Percentiles rank a stretch among this genome's conserved stretches.
phyloP scores from a whole-genome alignment of 1,139 yeast species.

The Kurtzmaniella quercitrusa region DNA sequence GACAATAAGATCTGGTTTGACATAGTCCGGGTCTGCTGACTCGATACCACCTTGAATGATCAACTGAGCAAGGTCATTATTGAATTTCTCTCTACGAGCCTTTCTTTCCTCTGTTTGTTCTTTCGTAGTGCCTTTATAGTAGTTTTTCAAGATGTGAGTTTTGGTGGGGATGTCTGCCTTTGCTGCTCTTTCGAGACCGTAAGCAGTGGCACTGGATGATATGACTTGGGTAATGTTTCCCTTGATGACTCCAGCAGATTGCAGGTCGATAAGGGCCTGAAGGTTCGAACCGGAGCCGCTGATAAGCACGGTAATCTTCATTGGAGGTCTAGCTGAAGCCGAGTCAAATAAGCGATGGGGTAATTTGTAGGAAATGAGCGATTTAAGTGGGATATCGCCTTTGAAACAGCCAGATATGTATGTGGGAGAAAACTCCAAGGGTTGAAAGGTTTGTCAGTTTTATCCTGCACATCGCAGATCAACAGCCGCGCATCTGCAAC shows the following conservation, averaged over 20 bases:
- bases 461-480: too few relatives aligned
- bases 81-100: constrained; percentile 65
- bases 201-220: constrained; percentile 80
- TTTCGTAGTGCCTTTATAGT: constrained; percentile 71
- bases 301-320: constrained; percentile 67
- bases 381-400: background rate
- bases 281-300: constrained; percentile 94
- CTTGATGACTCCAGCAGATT: constrained; percentile 33
- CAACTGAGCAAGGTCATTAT: constrained; percentile 68
- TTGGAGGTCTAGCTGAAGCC: background rate
- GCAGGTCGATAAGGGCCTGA: constrained; percentile 87
- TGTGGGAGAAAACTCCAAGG: background rate
- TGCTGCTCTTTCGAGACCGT: constrained; percentile 75
- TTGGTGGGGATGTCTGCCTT: constrained; percentile 64
- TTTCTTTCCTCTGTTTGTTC: constrained; percentile 53
- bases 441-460: too few relatives aligned
- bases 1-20: constrained; percentile 76
- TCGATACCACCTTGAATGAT: constrained; percentile 48
- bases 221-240: constrained; percentile 71
- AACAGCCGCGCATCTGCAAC: too few relatives aligned
- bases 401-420: background rate
- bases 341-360: background rate
- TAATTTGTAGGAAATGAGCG: background rate
- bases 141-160: constrained; percentile 68
- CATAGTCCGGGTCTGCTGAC: constrained; percentile 19